Evolutionary conservation across 140 eudicot genomes (phyloP).

Genomic region (Ambrosia hybrid): DNA sequence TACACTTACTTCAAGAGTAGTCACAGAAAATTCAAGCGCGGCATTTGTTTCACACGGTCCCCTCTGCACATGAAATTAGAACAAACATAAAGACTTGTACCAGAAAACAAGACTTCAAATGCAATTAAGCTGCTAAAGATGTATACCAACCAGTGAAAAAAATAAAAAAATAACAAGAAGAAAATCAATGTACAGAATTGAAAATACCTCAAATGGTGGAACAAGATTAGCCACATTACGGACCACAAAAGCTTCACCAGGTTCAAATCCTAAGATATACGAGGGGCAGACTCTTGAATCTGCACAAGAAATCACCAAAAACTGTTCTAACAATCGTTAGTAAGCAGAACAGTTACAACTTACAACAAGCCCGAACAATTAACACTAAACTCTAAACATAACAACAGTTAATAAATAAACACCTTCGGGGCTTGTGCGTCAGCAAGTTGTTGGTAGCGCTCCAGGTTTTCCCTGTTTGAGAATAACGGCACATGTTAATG

Average conservation of each 20-base stretch:
- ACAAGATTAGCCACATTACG: conserved; percentile 88
- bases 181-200: background rate
- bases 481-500: background rate
- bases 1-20: conserved; percentile 68
- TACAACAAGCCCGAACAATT: background rate
- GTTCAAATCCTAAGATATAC: conserved; percentile 83
- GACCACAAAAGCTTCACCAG: conserved; percentile 94
- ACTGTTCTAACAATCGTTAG: conserved; percentile 61
- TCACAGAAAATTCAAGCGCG: conserved; percentile 95
- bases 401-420: conserved; percentile 3
- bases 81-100: background rate
- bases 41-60: conserved; percentile 94
- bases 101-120: background rate
- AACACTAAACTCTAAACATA: background rate
- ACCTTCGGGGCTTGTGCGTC: conserved; percentile 90
- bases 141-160: background rate
- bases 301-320: conserved; percentile 94
- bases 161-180: background rate
- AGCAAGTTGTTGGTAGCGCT: conserved; percentile 68
- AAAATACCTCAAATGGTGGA: conserved; percentile 82
- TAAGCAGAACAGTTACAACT: conserved; percentile 19
- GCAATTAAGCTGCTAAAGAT: background rate
- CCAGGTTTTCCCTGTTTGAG: conserved; percentile 70
- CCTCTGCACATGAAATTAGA: conserved; percentile 49
- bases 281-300: conserved; percentile 97